Percentiles rank a stretch among this genome's conserved stretches.
Evolutionary conservation across 768 basidiomycete species (phyloP).

Genomic region (Phylloporus scabripes): DNA sequence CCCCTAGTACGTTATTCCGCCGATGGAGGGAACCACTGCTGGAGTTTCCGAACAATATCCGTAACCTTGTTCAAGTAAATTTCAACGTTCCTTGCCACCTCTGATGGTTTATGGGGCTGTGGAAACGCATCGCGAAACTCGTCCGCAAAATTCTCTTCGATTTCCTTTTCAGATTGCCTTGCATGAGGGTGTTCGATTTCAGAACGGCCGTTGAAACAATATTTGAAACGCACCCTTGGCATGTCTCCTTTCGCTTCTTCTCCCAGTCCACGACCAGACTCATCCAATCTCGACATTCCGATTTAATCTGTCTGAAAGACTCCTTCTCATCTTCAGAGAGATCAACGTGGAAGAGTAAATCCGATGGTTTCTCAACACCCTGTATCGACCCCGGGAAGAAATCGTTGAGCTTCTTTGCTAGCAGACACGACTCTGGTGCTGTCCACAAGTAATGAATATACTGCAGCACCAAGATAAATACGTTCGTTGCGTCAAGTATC

Average conservation of each 20-base stretch:
- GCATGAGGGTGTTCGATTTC: background rate
- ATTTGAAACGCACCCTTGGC: conserved; percentile 5
- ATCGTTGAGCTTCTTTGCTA: conserved; percentile 18
- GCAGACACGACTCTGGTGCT: conserved; percentile 23
- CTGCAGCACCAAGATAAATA: conserved; percentile 1
- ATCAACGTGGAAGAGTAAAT: conserved; percentile 19
- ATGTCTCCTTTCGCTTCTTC: conserved; percentile 9
- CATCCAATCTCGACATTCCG: conserved; percentile 19
- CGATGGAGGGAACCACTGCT: conserved; percentile 20
- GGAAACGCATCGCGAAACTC: conserved; percentile 27
- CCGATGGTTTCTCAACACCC: conserved; percentile 11
- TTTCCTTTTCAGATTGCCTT: conserved; percentile 15
- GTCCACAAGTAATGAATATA: conserved; percentile 28
- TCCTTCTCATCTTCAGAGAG: conserved; percentile 21
- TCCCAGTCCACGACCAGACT: conserved; percentile 18
- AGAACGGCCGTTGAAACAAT: background rate
- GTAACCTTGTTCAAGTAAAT: conserved; percentile 26
- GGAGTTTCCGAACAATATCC: conserved; percentile 20
- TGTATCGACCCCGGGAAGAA: conserved; percentile 27
- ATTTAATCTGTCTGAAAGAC: conserved; percentile 13
- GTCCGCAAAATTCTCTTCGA: conserved; percentile 5
- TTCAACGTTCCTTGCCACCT: conserved; percentile 15
- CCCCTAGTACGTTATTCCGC: background rate
- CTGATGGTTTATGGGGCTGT: conserved; percentile 8
- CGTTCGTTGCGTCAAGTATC: too few relatives aligned